Conservation (phyloP, 352 stramenopile genomes). For the Phytophthora brassicae region DNA sequence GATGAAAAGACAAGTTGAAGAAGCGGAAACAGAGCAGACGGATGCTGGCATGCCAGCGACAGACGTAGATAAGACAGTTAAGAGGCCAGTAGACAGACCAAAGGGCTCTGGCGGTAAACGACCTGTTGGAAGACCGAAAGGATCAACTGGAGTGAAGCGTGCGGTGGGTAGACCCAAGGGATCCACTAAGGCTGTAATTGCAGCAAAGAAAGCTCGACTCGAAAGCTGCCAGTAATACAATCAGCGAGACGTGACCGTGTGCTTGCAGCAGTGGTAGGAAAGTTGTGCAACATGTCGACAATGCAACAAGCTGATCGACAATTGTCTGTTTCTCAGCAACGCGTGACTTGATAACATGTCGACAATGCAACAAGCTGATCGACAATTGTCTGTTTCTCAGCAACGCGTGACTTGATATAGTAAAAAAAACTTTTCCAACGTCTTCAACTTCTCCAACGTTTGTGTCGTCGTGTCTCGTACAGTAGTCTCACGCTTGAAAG, state of each 20-base stretch:
- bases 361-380: too few species aligned
- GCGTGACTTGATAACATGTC: neutral
- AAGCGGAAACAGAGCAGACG: neutral
- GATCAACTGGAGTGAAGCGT: conserved; percentile 5
- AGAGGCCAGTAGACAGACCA: conserved; percentile 8
- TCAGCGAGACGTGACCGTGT: conserved; percentile 3
- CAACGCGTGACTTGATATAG: too few species aligned
- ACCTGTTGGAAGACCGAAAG: neutral
- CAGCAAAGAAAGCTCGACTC: conserved; percentile 19
- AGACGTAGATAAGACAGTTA: neutral
- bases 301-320: conserved; percentile 13
- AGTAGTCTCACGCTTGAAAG: too few species aligned
- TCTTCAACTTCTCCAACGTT: neutral
- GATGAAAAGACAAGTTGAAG: conserved; percentile 11
- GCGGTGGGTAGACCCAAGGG: conserved; percentile 25
- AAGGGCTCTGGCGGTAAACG: conserved; percentile 5
- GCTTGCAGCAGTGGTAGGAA: conserved; percentile 1
- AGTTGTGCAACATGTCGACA: neutral
- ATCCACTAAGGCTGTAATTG: conserved; percentile 23
- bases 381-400: too few species aligned
- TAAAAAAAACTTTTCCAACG: too few species aligned
- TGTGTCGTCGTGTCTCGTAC: too few species aligned
- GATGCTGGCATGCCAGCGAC: neutral
- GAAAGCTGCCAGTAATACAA: conserved; percentile 2
- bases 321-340: conserved; percentile 1